These are phyloP conservation scores for Phytophthora sansomeana DNA, from an alignment of 352 stramenopile genomes.

Conservation along the genomic window DNA sequence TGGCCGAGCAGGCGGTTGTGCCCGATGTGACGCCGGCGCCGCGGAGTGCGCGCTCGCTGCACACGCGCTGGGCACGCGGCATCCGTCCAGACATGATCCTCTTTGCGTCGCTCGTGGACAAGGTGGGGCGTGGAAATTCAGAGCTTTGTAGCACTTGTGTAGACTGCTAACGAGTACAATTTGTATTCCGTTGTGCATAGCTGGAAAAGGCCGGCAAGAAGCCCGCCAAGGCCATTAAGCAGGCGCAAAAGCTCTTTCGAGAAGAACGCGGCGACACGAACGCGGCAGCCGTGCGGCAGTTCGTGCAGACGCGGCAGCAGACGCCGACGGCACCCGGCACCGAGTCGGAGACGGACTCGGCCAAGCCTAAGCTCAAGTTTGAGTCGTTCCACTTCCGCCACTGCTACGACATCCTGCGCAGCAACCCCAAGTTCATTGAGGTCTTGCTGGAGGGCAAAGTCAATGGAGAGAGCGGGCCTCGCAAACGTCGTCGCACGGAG, in stretches of 20 bases:
- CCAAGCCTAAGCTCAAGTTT: constrained; percentile 36
- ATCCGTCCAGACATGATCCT: constrained; percentile 40
- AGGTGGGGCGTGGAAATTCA: constrained; percentile 15
- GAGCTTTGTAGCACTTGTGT: background rate
- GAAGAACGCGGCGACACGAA: constrained; percentile 32
- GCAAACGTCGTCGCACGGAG: constrained; percentile 28
- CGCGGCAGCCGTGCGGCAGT: constrained; percentile 31
- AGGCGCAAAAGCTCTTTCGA: constrained; percentile 32
- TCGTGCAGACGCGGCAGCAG: constrained; percentile 27
- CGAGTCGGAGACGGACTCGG: constrained; percentile 28
- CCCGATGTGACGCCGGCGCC: constrained; percentile 14
- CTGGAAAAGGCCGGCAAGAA: constrained; percentile 29
- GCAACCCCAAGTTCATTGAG: constrained; percentile 24
- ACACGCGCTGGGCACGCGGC: constrained; percentile 38
- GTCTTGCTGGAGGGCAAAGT: constrained; percentile 15
- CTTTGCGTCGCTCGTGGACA: constrained; percentile 36
- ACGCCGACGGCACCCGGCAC: constrained; percentile 4
- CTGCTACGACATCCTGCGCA: constrained; percentile 40
- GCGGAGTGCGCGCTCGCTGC: constrained; percentile 37
- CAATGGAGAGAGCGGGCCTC: background rate
- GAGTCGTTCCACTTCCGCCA: constrained; percentile 46
- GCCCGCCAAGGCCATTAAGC: constrained; percentile 26
- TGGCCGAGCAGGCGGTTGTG: constrained; percentile 25
- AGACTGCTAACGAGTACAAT: constrained; percentile 16
- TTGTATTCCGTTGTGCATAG: constrained; percentile 15